These are phyloP conservation scores for Apophysomyces trapeziformis DNA, from an alignment of 371 early-diverging fungal species.

Conservation along the genomic window DNA sequence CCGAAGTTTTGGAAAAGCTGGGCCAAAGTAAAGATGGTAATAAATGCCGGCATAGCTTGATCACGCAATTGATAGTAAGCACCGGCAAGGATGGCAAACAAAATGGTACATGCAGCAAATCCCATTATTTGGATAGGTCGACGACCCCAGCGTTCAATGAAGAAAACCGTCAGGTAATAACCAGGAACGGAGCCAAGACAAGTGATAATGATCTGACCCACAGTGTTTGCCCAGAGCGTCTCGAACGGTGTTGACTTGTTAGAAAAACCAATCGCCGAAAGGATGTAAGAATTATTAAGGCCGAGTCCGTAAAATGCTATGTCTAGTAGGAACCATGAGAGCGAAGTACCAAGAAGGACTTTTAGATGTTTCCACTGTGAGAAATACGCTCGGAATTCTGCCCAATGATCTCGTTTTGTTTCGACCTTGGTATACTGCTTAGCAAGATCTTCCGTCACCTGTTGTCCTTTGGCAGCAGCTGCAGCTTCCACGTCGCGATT, in stretches of 20 bases:
- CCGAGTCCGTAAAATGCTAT: constrained; percentile 90
- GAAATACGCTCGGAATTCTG: constrained; percentile 75
- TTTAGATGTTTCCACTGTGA: constrained; percentile 77
- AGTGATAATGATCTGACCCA: constrained; percentile 85
- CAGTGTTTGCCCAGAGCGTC: constrained; percentile 62
- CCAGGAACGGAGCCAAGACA: constrained; percentile 88
- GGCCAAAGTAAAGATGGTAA: constrained; percentile 74
- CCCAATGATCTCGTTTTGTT: constrained; percentile 52
- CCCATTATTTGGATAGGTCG: constrained; percentile 82
- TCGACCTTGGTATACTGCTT: constrained; percentile 16
- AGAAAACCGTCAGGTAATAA: constrained; percentile 82
- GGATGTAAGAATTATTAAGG: constrained; percentile 78
- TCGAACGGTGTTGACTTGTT: constrained; percentile 57
- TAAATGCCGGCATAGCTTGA: constrained; percentile 67
- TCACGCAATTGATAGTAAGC: constrained; percentile 62
- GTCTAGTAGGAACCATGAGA: constrained; percentile 87
- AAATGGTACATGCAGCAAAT: constrained; percentile 71
- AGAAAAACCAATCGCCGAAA: constrained; percentile 72
- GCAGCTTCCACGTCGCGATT: constrained; percentile 46
- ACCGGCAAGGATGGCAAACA: constrained; percentile 78
- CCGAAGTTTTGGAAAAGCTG: constrained; percentile 90
- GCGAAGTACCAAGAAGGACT: constrained; percentile 77
- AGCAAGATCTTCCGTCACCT: constrained; percentile 10
- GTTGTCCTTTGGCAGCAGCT: constrained; percentile 22
- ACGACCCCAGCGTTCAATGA: constrained; percentile 82